phyloP scores from a whole-genome alignment of 1,139 yeast genomes.

The Blastobotrys elegans region DNA sequence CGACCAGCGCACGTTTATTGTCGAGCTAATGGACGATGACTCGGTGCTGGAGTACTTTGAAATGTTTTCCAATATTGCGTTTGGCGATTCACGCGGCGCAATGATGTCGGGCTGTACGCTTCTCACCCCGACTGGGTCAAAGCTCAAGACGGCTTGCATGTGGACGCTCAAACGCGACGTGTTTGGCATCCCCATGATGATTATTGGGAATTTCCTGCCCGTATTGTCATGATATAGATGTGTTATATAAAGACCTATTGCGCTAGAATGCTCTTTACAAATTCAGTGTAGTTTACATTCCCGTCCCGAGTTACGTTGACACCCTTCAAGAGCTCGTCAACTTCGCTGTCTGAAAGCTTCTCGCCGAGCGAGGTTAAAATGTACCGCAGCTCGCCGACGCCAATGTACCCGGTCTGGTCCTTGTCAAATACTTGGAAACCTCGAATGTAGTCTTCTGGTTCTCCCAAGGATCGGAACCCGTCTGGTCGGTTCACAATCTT shows the following conservation, averaged over 20 bases:
- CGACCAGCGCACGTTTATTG: constrained; percentile 50
- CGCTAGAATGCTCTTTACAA: constrained; percentile 88
- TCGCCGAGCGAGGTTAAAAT: constrained; percentile 90
- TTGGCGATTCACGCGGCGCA: constrained; percentile 81
- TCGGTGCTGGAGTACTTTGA: constrained; percentile 86
- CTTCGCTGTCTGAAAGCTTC: constrained; percentile 83
- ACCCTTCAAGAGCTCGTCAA: constrained; percentile 92
- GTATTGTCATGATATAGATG: constrained; percentile 16
- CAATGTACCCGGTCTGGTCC: constrained; percentile 90
- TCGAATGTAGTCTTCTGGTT: constrained; percentile 91
- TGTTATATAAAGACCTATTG: constrained; percentile 43
- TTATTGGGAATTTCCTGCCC: constrained; percentile 87
- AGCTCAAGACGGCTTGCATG: constrained; percentile 66
- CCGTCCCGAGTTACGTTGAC: constrained; percentile 92
- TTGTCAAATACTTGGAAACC: constrained; percentile 98
- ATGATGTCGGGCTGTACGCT: constrained; percentile 81
- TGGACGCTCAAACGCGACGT: constrained; percentile 90
- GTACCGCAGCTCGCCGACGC: constrained; percentile 94
- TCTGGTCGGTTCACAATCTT: constrained; percentile 80
- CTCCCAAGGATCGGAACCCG: constrained; percentile 87
- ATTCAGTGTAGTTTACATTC: constrained; percentile 81
- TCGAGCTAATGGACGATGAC: constrained; percentile 83
- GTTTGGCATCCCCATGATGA: constrained; percentile 94
- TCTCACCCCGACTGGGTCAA: constrained; percentile 48
- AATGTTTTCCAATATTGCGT: constrained; percentile 77